Evolutionary conservation across 2,329 filamentous ascomycete species (phyloP).

Genomic region (Podosphaera xanthii): DNA sequence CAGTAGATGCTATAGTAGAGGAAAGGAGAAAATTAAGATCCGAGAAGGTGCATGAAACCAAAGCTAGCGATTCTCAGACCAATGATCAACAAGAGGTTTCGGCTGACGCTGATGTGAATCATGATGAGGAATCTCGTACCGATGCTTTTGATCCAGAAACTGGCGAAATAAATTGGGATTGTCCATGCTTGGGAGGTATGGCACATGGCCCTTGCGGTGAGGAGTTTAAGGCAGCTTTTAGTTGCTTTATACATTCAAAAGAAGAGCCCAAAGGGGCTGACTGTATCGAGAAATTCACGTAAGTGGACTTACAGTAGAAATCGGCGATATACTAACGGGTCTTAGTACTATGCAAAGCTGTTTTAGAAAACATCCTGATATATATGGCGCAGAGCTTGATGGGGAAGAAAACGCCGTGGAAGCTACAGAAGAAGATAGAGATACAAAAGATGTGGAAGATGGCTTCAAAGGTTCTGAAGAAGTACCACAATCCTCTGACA

Average conservation of each 20-base stretch:
- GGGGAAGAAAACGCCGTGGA: conserved; percentile 40
- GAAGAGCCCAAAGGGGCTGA: conserved; percentile 96
- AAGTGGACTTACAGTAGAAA: conserved; percentile 18
- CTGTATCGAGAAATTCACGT: conserved; percentile 96
- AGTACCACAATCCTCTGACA: background rate
- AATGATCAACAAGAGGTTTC: conserved; percentile 6
- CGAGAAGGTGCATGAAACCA: conserved; percentile 9
- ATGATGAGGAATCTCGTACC: conserved; percentile 54
- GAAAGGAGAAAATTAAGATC: conserved; percentile 27
- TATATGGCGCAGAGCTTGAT: conserved; percentile 74
- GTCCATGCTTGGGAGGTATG: conserved; percentile 93
- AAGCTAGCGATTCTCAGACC: conserved; percentile 8
- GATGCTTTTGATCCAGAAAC: conserved; percentile 96
- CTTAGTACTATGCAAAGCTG: conserved; percentile 85
- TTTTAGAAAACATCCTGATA: conserved; percentile 77
- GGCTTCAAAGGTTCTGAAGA: background rate
- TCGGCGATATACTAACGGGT: conserved; percentile 8
- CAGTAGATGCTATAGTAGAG: conserved; percentile 43
- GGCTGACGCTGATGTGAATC: conserved; percentile 18
- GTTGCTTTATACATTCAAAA: conserved; percentile 89
- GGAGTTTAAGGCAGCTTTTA: conserved; percentile 87
- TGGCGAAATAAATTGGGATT: conserved; percentile 99
- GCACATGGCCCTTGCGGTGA: conserved; percentile 86
- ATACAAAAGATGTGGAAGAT: background rate
- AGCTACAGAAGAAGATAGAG: background rate